These are phyloP conservation scores for Capillidium heterosporum DNA, from an alignment of 371 early-diverging fungal species.

Conservation along the genomic window DNA sequence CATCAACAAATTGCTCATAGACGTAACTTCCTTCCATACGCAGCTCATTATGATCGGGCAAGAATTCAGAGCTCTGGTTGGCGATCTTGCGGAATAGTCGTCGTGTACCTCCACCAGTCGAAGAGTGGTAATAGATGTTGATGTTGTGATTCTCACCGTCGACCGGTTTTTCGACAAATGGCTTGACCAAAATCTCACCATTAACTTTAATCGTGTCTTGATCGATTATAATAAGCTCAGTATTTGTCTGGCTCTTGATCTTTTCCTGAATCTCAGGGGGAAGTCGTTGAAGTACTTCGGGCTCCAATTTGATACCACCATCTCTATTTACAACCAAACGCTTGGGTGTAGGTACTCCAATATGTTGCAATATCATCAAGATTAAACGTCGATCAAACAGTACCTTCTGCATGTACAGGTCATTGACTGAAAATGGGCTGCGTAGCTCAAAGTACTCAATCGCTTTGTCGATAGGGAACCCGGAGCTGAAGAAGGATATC, in stretches of 20 bases:
- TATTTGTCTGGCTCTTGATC: constrained; percentile 15
- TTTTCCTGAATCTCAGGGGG: constrained; percentile 23
- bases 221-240: constrained; percentile 31
- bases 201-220: constrained; percentile 58
- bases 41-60: constrained; percentile 40
- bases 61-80: constrained; percentile 89
- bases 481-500: constrained; percentile 89
- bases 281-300: constrained; percentile 22
- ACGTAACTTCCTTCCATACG: constrained; percentile 73
- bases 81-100: constrained; percentile 92
- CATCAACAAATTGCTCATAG: constrained; percentile 90
- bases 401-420: constrained; percentile 74
- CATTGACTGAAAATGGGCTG: constrained; percentile 79
- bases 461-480: constrained; percentile 91
- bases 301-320: constrained; percentile 39
- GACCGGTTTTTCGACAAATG: constrained; percentile 97
- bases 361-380: constrained; percentile 58
- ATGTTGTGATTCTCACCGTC: constrained; percentile 96
- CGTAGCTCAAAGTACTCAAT: constrained; percentile 69
- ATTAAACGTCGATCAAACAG: constrained; percentile 88
- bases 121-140: constrained; percentile 75
- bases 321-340: constrained; percentile 58
- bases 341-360: constrained; percentile 74
- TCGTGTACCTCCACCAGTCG: constrained; percentile 81
- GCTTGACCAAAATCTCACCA: constrained; percentile 51